These are phyloP conservation scores for Paxillus involutus DNA, from an alignment of 768 basidiomycete genomes.

Conservation along the genomic window DNA sequence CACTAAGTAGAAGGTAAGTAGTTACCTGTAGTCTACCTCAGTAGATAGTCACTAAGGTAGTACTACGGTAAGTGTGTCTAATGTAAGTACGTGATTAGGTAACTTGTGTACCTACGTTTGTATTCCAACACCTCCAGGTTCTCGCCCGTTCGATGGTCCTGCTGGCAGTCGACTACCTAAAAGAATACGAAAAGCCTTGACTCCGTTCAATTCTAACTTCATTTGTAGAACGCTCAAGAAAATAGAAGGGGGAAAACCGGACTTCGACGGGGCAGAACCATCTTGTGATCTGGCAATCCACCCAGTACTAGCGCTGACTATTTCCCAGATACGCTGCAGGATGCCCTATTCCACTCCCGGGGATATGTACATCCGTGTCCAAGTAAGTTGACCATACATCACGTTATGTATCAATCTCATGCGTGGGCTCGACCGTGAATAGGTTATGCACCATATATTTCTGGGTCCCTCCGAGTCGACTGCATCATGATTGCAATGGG, in stretches of 20 bases:
- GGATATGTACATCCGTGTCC: background rate
- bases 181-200: too few species aligned
- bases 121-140: too few species aligned
- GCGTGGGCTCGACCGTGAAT: too few species aligned
- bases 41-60: too few species aligned
- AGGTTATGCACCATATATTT: constrained; percentile 3
- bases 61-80: too few species aligned
- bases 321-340: background rate
- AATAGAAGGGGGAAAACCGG: background rate
- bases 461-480: background rate
- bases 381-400: too few species aligned
- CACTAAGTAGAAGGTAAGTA: too few species aligned
- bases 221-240: background rate
- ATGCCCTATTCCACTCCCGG: background rate
- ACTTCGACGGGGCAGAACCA: background rate
- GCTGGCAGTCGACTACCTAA: too few species aligned
- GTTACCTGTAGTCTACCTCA: too few species aligned
- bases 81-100: too few species aligned
- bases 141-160: too few species aligned
- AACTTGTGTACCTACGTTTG: too few species aligned
- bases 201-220: background rate
- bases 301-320: background rate
- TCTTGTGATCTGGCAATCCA: background rate
- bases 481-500: background rate
- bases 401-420: background rate